Conservation (phyloP, 2,329 filamentous ascomycete species). For the Phialophora macrospora region DNA sequence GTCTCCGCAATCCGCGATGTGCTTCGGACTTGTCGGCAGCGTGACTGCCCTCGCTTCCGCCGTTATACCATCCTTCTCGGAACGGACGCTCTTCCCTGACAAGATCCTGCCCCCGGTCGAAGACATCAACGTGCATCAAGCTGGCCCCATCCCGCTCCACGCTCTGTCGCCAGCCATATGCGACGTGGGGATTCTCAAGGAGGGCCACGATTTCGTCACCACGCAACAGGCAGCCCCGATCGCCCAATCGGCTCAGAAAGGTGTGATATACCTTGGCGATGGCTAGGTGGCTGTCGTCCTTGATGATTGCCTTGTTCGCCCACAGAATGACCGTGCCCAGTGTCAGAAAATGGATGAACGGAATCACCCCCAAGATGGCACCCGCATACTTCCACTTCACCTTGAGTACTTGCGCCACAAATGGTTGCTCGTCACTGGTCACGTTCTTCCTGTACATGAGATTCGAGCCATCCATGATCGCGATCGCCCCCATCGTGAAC, state of each 20-base stretch:
- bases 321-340: conserved; percentile 33
- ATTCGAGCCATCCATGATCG: conserved; percentile 27
- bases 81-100: conserved; percentile 19
- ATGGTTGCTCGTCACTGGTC: conserved; percentile 87
- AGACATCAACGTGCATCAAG: conserved; percentile 34
- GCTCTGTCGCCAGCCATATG: conserved; percentile 30
- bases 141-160: conserved; percentile 16
- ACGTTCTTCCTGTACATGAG: conserved; percentile 54
- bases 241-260: conserved; percentile 28
- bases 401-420: conserved; percentile 84
- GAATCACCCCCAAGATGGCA: conserved; percentile 31
- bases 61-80: conserved; percentile 31
- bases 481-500: conserved; percentile 32
- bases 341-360: conserved; percentile 34
- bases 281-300: conserved; percentile 36
- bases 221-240: conserved; percentile 34
- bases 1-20: background rate
- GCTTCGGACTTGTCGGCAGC: background rate
- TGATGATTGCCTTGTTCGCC: conserved; percentile 39
- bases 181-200: conserved; percentile 31
- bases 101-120: conserved; percentile 12
- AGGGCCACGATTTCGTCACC: conserved; percentile 33
- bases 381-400: conserved; percentile 57
- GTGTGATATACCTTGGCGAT: conserved; percentile 35
- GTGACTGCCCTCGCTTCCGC: background rate